These are phyloP conservation scores for Butyriboletus appendiculatus DNA, from an alignment of 1,284 basidiomycete species.

Conservation along the genomic window DNA sequence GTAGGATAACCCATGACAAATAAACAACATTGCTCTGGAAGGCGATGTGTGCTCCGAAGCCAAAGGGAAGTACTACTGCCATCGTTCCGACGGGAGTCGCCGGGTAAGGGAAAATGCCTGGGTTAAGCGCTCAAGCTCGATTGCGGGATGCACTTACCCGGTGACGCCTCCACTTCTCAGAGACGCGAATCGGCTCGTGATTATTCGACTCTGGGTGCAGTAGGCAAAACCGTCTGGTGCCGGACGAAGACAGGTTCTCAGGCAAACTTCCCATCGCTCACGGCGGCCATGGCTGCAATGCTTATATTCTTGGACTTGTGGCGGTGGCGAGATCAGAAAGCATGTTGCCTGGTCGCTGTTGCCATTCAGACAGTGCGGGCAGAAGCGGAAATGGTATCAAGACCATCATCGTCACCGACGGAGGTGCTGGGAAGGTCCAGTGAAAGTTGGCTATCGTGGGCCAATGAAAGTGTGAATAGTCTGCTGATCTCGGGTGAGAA, in stretches of 20 bases:
- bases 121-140: background rate
- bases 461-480: conserved; percentile 17
- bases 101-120: background rate
- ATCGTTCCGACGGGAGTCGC: conserved; percentile 22
- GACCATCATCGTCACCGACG: background rate
- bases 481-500: conserved; percentile 16
- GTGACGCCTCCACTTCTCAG: background rate
- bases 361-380: background rate
- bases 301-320: background rate
- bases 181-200: conserved; percentile 14
- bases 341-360: background rate
- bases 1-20: background rate
- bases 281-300: conserved; percentile 11
- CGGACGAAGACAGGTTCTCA: conserved; percentile 7
- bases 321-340: background rate
- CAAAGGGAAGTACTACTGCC: background rate
- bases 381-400: background rate
- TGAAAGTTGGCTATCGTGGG: conserved; percentile 1
- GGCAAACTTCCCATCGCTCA: conserved; percentile 2
- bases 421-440: background rate
- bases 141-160: background rate
- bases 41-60: background rate
- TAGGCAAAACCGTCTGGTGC: background rate
- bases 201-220: conserved; percentile 11
- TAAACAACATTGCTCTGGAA: background rate